Percentiles rank a stretch among this genome's conserved stretches.
These are phyloP conservation scores for Leptomonas seymouri DNA, from an alignment of 208 protist species.

Conservation along the genomic window DNA sequence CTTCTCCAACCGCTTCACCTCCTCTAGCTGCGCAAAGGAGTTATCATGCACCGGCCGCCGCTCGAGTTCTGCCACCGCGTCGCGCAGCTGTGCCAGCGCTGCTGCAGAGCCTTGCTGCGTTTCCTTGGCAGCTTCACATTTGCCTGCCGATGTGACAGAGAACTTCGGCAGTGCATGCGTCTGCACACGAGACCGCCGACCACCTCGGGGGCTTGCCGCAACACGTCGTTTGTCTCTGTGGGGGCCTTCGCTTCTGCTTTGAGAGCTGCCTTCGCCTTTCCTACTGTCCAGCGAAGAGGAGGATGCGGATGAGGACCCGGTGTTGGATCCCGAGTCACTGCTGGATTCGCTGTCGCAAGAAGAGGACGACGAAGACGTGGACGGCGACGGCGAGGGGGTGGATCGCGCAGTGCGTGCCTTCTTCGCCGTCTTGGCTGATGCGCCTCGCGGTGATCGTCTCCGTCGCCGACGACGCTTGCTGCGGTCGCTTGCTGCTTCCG, in stretches of 20 bases:
- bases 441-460: neutral
- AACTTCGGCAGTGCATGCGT: constrained; percentile 16
- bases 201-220: neutral
- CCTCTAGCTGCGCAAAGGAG: constrained; percentile 26
- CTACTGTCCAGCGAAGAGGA: neutral
- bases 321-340: constrained; percentile 7
- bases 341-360: constrained; percentile 17
- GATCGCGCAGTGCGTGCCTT: constrained; percentile 12
- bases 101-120: neutral
- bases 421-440: neutral
- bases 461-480: neutral
- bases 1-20: constrained; percentile 29
- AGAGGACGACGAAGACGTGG: constrained; percentile 6
- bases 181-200: constrained; percentile 2
- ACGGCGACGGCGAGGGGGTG: constrained; percentile 4
- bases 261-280: neutral
- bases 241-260: neutral
- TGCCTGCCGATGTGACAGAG: neutral
- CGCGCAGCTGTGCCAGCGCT: constrained; percentile 12
- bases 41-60: constrained; percentile 16
- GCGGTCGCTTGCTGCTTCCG: neutral
- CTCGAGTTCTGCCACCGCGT: constrained; percentile 27
- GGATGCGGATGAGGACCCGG: neutral
- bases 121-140: too few relatives aligned
- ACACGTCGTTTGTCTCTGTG: too few relatives aligned